Evolutionary conservation across 2,329 filamentous ascomycete species (phyloP), one percentile per base, ranked within the genome.

Genomic region (Fusarium oxysporum): DNA sequence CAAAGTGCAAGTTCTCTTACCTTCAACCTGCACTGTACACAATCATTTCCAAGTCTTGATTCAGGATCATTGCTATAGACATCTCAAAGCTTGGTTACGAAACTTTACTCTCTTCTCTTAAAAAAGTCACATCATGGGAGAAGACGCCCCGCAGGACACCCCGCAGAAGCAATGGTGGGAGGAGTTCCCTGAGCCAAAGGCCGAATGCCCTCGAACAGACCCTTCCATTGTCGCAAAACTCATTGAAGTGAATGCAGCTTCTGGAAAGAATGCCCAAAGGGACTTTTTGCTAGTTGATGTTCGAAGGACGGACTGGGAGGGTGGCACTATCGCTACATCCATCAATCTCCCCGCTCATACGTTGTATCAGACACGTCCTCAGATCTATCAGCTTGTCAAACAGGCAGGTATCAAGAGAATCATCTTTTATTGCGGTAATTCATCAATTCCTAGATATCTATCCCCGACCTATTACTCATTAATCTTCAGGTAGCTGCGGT

Each of bases 241-340:
- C 12, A 81, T 88, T 14, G 82, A 86, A 59, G 80, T 76, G 37
- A 77, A 81, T 11, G 76, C 79, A 62, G 77, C 80, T 23, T 76
- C 78, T 6, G 79, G 65, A 0, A 61, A 76, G 19, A 74, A 77
- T 11, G 75, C 73, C 2, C 73, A 76, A 0, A 77, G 79, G 32
- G 78, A 82, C 12, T 86, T 87, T 51, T 77, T 88, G 23, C 78
- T 88, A 7, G 84, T 89, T 17, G 87, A 89, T 74, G 84, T 89
- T n/a, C 84, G 87, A 23, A 82, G 86, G 32, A 83, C 80, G 7
- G 88, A 90, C 72, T 86, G 85, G 81, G 84, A 85, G 76, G 90
- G 91, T 32, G 90, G 90, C 44, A 91, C 89, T 1, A 87, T 92
- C 61, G 81, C 81, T 13, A 86, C 85, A 5, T 90, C 89, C 2